Evolutionary conservation across 345 rosid genomes (phyloP), one percentile per base, ranked within the genome.

Genomic region (Triadica sebifera): DNA sequence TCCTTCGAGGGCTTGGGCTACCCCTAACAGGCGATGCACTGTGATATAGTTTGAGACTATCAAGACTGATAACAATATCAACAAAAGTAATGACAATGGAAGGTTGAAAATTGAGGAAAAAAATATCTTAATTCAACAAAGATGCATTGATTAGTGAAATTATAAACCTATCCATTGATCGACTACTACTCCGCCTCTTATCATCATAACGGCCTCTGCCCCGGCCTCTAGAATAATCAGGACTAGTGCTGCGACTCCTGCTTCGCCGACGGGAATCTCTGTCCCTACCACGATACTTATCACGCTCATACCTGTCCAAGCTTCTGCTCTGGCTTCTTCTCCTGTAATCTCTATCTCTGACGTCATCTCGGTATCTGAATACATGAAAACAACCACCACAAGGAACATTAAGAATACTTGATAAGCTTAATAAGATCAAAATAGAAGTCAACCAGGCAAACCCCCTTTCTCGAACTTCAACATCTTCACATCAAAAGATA

Each of bases 291-390:
- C 82, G 86, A 66, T 77, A 75, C 65, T 75, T 83, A 59, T 83
- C 90, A 65, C 85, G 87, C 49, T 84, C 88, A 65, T 80, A 38
- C 73, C 81, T 80, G 72, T 86, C 91, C 66, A 67, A 12, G 22
- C 90, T 87, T 66, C 87, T 80, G 80, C 90, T 87, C 62, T 84
- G 81, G 52, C 88, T 87, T 74, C 82, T 81, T 86, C 60, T 85
- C 74, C 72, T 71, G 51, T 79, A 69, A 38, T 84, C 90, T 53
- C 78, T 82, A 43, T 87, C 86, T 83, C 69, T 84, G 78, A 77
- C 19, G 70, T 82, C 88, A 41, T 87, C 89, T 58, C 88, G 84
- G 57, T 78, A 38, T 80, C 91, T 83, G 47, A 50, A 37, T 19
- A 67, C 16, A 56, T 53, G 43, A 8, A 19, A n/a, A n/a, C 19